Base-by-base conservation (phyloP, 2,329 filamentous ascomycete genomes). In the Aureobasidium sp. region DNA sequence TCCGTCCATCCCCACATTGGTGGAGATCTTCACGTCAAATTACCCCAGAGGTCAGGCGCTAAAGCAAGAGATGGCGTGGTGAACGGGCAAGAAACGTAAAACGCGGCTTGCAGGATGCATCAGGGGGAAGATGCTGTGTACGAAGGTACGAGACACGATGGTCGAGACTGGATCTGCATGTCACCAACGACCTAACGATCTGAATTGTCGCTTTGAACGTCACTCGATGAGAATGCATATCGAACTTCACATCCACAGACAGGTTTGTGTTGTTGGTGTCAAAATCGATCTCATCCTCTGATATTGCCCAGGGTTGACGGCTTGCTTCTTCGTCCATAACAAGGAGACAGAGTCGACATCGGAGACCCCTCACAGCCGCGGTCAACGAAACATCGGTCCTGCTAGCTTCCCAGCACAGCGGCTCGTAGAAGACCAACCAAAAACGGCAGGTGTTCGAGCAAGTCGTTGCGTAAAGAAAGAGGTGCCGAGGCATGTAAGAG, bases 101-200 rank as follows among this genome's bases (percentile, higher is more conserved):
- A 48, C 9, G 32, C 54, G 54, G 54, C 54, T 37, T 48, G 54
- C 54, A 58, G 30, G 21, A 37, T 58, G 42, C 42, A 48, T 58
- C 42, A 58, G 53, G 39, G 53, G n/a, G n/a, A 36, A 5, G 14
- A 5, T 34, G 27, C 16, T 11, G 25, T 36, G 41, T 44, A 57
- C 53, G 30, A 34, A 36, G 14, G 39, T 45, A 57, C 53, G 39
- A 25, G 16, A 11, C 3, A 21, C 25, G 34, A n/a, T 27, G 21
- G 48, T n/a, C 49, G 7, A 34, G 49, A 39, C 49, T 51, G 21
- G 49, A 51, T 51, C 49, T 51, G 49, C 49, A 29, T 39, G 49
- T 29, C 49, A 16, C 45, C 7, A 30, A 3, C 14, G 30, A 48
- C 27, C 45, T 48, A 13, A 48, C 27, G 45, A 48, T 48, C 14